Percentiles rank a stretch among this genome's conserved stretches.
These are phyloP conservation scores for Diplotaxis tenuifolia DNA, from an alignment of 345 rosid species.

Conservation along the genomic window DNA sequence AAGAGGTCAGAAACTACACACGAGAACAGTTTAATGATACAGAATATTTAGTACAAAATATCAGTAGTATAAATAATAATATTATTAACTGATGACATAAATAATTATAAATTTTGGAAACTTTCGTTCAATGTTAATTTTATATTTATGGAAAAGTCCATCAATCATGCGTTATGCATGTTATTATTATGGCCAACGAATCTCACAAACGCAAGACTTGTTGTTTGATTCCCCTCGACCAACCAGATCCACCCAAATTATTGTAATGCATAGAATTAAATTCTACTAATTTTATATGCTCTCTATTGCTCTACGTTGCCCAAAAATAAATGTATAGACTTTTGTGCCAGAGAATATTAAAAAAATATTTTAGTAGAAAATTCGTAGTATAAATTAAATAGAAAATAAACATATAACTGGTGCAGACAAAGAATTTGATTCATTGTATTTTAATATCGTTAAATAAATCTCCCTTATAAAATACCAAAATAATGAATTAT, in stretches of 20 bases:
- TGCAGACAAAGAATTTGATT: slow-evolving; percentile 21
- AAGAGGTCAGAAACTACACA: slow-evolving; percentile 30
- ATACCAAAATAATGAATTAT: slow-evolving; percentile 21
- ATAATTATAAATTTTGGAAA: slow-evolving; percentile 3
- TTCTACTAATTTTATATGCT: not conserved
- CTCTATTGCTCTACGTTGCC: not conserved
- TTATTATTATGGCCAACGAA: slow-evolving; percentile 38
- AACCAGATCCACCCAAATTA: slow-evolving; percentile 37
- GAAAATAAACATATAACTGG: not conserved
- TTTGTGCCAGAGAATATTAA: not conserved
- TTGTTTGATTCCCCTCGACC: slow-evolving; percentile 28
- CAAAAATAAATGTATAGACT: not conserved
- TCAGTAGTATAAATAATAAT: not conserved
- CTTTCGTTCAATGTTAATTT: not conserved
- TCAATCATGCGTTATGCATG: slow-evolving; percentile 38
- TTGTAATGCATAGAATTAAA: not conserved
- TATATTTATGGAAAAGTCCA: slow-evolving; percentile 31
- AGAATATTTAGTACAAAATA: not conserved
- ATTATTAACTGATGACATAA: too few relatives aligned
- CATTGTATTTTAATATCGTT: not conserved
- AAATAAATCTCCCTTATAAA: not conserved
- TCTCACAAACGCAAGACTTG: slow-evolving; percentile 33
- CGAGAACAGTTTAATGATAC: not conserved
- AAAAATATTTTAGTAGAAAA: not conserved
- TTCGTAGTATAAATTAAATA: not conserved